These are phyloP conservation scores for Parasarocladium wereldwijsianum DNA, from an alignment of 2,329 filamentous ascomycete species.

Conservation along the genomic window DNA sequence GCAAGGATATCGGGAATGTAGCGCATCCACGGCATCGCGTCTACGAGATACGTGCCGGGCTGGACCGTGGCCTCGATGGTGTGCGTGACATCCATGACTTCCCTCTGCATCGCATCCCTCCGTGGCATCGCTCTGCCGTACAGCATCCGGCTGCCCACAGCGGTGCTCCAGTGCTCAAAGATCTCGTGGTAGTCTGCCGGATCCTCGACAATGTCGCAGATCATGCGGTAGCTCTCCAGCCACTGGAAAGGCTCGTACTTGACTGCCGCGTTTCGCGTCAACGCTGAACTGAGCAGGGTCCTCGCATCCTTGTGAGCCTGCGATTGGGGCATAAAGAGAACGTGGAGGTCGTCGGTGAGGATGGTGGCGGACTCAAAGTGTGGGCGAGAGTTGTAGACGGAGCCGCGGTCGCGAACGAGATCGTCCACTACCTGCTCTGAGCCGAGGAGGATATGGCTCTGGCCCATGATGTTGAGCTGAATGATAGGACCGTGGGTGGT, in stretches of 20 bases:
- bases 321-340: constrained; percentile 2
- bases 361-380: constrained; percentile 2
- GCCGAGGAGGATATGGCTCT: constrained; percentile 4
- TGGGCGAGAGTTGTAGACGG: constrained; percentile 3
- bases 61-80: not conserved
- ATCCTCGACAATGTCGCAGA: constrained; percentile 1
- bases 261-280: not conserved
- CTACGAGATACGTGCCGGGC: constrained; percentile 2
- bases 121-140: constrained; percentile 2
- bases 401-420: constrained; percentile 2
- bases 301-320: not conserved
- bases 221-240: constrained; percentile 3
- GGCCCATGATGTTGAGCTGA: constrained; percentile 4
- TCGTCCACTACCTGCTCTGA: constrained; percentile 1
- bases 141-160: constrained; percentile 2
- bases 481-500: constrained; percentile 4
- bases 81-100: constrained; percentile 1
- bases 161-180: constrained; percentile 4
- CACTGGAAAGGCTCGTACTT: constrained; percentile 4
- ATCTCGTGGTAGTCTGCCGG: constrained; percentile 1
- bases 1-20: constrained; percentile 2
- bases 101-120: not conserved
- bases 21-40: constrained; percentile 1
- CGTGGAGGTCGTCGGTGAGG: not conserved
- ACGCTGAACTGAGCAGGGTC: not conserved